Percentiles rank a stretch among this genome's conserved stretches.
These are phyloP conservation scores for Amoebophrya sp. DNA, from an alignment of 169 alveolate genomes.

Conservation along the genomic window DNA sequence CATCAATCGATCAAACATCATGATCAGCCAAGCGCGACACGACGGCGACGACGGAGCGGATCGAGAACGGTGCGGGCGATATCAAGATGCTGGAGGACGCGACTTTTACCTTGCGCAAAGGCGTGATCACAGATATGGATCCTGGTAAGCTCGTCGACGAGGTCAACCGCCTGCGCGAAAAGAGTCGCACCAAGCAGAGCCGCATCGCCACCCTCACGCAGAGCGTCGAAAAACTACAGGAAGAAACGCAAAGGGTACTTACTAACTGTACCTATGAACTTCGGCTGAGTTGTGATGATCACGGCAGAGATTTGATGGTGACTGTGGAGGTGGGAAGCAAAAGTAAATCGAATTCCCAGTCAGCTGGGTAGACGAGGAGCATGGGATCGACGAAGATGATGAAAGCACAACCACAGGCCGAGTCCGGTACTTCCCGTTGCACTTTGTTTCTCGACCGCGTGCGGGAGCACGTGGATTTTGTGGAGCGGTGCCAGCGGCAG, in stretches of 20 bases:
- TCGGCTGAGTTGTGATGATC: neutral
- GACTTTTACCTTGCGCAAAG: no score
- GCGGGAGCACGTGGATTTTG: neutral
- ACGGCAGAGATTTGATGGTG: neutral
- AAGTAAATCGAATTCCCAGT: neutral
- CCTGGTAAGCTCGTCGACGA: neutral
- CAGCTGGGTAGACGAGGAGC: neutral
- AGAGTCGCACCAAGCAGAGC: neutral
- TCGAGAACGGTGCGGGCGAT: neutral
- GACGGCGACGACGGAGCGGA: neutral
- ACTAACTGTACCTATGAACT: no score
- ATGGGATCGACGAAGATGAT: neutral
- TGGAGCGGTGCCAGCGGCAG: neutral
- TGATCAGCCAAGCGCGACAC: neutral
- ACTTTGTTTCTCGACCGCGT: neutral
- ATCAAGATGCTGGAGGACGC: neutral
- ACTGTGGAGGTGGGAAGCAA: neutral
- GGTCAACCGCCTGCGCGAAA: neutral
- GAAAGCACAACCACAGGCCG: neutral
- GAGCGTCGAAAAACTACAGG: neutral
- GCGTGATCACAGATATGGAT: neutral
- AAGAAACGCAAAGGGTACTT: neutral
- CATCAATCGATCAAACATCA: no score
- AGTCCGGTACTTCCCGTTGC: neutral
- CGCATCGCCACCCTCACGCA: neutral